Evolutionary conservation across 306 rosid genomes (phyloP).

Genomic region (Fagus sylvatica): DNA sequence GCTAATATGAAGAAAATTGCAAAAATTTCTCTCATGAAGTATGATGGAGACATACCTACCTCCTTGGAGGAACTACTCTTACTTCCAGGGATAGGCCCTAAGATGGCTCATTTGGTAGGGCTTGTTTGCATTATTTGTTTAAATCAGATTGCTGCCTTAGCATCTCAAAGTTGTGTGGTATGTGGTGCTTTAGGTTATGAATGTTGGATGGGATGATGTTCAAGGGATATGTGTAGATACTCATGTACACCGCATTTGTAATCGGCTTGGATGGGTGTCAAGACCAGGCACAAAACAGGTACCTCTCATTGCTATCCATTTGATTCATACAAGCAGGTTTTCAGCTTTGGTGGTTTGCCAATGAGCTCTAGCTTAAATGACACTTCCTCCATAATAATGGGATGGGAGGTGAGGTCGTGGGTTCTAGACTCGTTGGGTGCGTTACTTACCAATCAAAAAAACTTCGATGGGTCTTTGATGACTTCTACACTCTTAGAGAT

Average conservation of each 20-base stretch:
- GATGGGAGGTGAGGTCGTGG: too few species aligned
- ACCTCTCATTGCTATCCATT: conserved; percentile 18
- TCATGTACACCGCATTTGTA: conserved; percentile 90
- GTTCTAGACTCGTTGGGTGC: too few species aligned
- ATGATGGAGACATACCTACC: conserved; percentile 84
- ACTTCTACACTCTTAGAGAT: background rate
- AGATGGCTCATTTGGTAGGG: conserved; percentile 93
- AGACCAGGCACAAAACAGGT: conserved; percentile 77
- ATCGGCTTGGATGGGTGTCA: conserved; percentile 91
- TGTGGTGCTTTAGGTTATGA: conserved; percentile 69
- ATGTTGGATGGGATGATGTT: conserved; percentile 86
- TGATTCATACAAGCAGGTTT: conserved; percentile 14
- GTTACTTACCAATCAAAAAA: too few species aligned
- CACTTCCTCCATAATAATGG: background rate
- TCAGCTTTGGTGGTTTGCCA: conserved; percentile 12
- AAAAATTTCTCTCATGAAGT: conserved; percentile 72
- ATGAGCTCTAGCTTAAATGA: background rate
- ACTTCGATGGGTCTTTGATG: background rate
- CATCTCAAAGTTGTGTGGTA: conserved; percentile 21
- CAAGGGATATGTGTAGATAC: conserved; percentile 98
- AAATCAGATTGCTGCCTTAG: conserved; percentile 22
- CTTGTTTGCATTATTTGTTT: conserved; percentile 11
- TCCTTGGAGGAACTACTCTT: conserved; percentile 78
- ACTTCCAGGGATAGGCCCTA: conserved; percentile 97
- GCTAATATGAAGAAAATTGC: conserved; percentile 86